These are phyloP conservation scores for Anthracocystis setariae DNA, from an alignment of 1,284 basidiomycete genomes.

Conservation along the genomic window DNA sequence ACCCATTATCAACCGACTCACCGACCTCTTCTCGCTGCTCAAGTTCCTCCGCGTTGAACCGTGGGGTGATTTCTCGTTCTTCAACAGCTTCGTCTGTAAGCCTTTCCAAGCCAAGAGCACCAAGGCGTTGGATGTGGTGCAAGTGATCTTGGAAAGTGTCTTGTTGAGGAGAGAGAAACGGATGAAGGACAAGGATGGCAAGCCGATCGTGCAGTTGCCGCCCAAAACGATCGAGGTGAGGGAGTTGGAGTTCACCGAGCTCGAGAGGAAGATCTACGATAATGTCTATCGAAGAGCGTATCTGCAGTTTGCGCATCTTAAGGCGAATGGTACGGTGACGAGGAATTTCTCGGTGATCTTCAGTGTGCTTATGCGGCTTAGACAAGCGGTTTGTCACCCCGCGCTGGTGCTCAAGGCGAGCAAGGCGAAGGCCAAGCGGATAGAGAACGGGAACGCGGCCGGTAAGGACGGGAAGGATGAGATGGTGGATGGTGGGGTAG, in stretches of 20 bases:
- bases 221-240: constrained; percentile 76
- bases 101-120: constrained; percentile 63
- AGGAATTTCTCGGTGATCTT: constrained; percentile 69
- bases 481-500: constrained; percentile 3
- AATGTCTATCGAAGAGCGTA: constrained; percentile 64
- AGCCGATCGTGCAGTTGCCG: constrained; percentile 87
- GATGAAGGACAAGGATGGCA: constrained; percentile 86
- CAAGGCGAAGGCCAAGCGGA: constrained; percentile 6
- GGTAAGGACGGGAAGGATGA: not conserved
- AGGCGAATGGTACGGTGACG: constrained; percentile 56
- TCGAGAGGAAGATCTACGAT: constrained; percentile 68
- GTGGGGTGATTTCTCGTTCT: constrained; percentile 73
- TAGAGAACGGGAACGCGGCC: constrained; percentile 1
- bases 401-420: constrained; percentile 65
- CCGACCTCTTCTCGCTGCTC: constrained; percentile 78
- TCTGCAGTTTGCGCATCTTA: constrained; percentile 56
- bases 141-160: constrained; percentile 69
- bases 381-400: constrained; percentile 70
- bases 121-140: constrained; percentile 64
- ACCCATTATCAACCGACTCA: constrained; percentile 90
- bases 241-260: constrained; percentile 48
- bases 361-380: constrained; percentile 69
- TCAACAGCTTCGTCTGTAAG: constrained; percentile 65
- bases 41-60: constrained; percentile 85
- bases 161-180: constrained; percentile 88